phyloP scores from a whole-genome alignment of 2,329 filamentous ascomycete genomes.

The Trichophyton simii region DNA sequence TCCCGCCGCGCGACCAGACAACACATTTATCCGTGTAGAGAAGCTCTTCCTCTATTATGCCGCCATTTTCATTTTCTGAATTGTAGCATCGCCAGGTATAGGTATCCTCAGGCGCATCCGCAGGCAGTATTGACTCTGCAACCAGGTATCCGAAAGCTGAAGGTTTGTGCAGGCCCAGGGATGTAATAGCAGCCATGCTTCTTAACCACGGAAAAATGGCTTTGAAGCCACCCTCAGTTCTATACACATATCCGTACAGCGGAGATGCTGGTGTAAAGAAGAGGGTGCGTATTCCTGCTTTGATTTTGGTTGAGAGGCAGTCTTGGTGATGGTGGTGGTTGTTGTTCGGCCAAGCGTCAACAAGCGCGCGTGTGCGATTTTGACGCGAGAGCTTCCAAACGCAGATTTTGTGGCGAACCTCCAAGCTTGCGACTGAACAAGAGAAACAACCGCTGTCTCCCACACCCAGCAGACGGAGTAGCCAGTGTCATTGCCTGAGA shows the following conservation, averaged over 20 bases:
- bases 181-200: slow-evolving; percentile 78
- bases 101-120: slow-evolving; percentile 47
- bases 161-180: slow-evolving; percentile 81
- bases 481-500: neutral
- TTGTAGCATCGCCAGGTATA: slow-evolving; percentile 65
- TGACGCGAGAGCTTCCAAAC: neutral
- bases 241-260: neutral
- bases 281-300: neutral
- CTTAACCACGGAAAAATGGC: neutral
- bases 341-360: slow-evolving; percentile 1
- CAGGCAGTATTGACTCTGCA: slow-evolving; percentile 61
- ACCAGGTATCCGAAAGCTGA: slow-evolving; percentile 72
- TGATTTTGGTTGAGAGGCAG: no score
- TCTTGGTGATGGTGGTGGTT: neutral
- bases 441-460: neutral
- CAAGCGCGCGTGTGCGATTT: neutral
- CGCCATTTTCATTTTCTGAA: slow-evolving; percentile 32
- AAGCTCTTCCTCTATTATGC: slow-evolving; percentile 60
- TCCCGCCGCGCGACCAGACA: slow-evolving; percentile 76
- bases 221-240: neutral
- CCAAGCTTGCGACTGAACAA: neutral
- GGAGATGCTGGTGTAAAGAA: neutral
- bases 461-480: neutral
- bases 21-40: slow-evolving; percentile 63
- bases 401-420: neutral